Evolutionary conservation across 140 eudicot genomes (phyloP).

Genomic region (Erigeron philadelphicus): DNA sequence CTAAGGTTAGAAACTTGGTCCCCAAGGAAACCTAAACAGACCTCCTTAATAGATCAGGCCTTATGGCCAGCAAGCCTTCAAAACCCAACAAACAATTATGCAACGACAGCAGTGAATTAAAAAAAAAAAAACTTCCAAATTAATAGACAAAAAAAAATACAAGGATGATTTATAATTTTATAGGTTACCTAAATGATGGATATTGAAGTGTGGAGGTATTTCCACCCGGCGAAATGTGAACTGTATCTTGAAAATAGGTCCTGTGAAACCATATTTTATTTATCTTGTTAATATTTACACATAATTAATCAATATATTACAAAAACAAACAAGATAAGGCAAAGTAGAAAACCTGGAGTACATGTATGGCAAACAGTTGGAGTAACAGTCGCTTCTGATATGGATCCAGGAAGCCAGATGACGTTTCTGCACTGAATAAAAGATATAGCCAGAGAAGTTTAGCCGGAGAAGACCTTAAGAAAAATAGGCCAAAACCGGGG

Average conservation of each 20-base stretch:
- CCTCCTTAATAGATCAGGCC: too few species aligned
- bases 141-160: constrained; percentile 2
- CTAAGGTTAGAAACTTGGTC: too few species aligned
- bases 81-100: too few species aligned
- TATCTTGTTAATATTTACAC: constrained; percentile 13
- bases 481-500: neutral
- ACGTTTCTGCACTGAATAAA: constrained; percentile 59
- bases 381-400: constrained; percentile 77
- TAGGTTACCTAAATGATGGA: constrained; percentile 67
- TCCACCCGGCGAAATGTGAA: constrained; percentile 86
- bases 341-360: constrained; percentile 60
- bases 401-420: constrained; percentile 95
- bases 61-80: too few species aligned
- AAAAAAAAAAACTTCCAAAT: neutral
- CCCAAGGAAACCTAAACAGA: too few species aligned
- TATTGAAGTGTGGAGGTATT: constrained; percentile 75
- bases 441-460: constrained; percentile 3
- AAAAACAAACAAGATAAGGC: neutral
- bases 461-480: neutral
- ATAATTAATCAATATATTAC: neutral
- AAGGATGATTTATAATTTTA: constrained; percentile 3
- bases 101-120: too few species aligned
- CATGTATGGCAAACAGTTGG: constrained; percentile 62
- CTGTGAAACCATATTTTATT: constrained; percentile 32
- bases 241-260: constrained; percentile 79